phyloP scores from a whole-genome alignment of 192 early-diverging fungal genomes.

The Jimgerdemannia lactiflua region DNA sequence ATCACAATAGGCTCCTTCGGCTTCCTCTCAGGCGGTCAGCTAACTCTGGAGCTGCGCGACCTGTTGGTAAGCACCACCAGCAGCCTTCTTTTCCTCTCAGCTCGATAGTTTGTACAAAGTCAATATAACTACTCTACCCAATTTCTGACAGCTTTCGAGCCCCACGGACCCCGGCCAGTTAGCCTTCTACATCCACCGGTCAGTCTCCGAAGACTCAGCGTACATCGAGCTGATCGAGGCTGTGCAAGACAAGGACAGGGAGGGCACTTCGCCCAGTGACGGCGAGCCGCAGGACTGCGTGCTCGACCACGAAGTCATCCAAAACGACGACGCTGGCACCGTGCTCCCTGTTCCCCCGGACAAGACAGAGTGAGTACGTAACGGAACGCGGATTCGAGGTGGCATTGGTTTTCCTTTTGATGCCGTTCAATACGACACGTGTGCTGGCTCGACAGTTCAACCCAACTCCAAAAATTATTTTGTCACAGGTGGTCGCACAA shows the following conservation, averaged over 20 bases:
- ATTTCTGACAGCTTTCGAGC: constrained; percentile 16
- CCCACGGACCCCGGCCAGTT: constrained; percentile 14
- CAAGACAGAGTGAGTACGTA: constrained; percentile 9
- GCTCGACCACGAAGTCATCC: constrained; percentile 35
- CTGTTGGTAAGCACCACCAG: constrained; percentile 16
- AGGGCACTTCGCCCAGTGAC: constrained; percentile 26
- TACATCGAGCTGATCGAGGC: constrained; percentile 20
- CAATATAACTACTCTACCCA: neutral
- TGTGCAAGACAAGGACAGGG: constrained; percentile 13
- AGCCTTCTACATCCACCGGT: constrained; percentile 29
- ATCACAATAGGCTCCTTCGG: constrained; percentile 46
- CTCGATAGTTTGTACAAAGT: neutral
- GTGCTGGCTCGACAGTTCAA: neutral
- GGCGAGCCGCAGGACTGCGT: constrained; percentile 24
- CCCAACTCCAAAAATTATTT: neutral
- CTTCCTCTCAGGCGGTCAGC: constrained; percentile 39
- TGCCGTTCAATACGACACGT: neutral
- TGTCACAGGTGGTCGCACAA: constrained; percentile 25
- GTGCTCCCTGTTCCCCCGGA: constrained; percentile 15
- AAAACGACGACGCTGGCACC: constrained; percentile 31
- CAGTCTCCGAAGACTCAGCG: constrained; percentile 11
- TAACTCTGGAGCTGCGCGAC: constrained; percentile 34
- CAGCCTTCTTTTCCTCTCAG: neutral
- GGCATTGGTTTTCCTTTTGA: neutral
- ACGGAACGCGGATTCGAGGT: neutral